phyloP scores from a whole-genome alignment of 2,329 filamentous ascomycete species.

The Trichocomaceae sp. region DNA sequence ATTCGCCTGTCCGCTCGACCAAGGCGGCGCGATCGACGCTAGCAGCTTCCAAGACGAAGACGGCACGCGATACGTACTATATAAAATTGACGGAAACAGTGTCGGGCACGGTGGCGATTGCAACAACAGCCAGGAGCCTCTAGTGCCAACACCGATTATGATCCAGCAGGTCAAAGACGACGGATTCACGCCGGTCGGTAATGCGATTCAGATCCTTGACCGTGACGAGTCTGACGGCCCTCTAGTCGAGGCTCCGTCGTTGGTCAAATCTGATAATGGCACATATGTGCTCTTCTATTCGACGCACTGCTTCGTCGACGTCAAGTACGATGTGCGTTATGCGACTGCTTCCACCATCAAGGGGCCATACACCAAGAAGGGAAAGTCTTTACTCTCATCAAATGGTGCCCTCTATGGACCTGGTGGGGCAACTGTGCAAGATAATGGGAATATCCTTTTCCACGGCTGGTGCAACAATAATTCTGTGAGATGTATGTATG shows the following conservation, averaged over 20 bases:
- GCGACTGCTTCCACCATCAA: conserved; percentile 41
- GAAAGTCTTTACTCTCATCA: conserved; percentile 28
- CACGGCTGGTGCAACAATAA: conserved; percentile 25
- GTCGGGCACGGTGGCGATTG: conserved; percentile 55
- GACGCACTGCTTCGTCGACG: conserved; percentile 52
- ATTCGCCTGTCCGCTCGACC: conserved; percentile 47
- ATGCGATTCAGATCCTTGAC: conserved; percentile 52
- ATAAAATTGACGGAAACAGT: conserved; percentile 63
- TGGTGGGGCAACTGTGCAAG: conserved; percentile 27
- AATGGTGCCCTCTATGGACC: conserved; percentile 26
- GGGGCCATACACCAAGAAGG: conserved; percentile 35
- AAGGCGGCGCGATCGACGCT: conserved; percentile 59
- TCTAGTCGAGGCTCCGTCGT: conserved; percentile 55
- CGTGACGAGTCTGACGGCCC: conserved; percentile 58
- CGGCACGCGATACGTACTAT: conserved; percentile 53
- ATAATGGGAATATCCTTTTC: conserved; percentile 29
- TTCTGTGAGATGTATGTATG: conserved; percentile 25
- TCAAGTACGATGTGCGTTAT: conserved; percentile 55
- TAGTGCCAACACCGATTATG: conserved; percentile 35
- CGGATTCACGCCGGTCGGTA: conserved; percentile 49
- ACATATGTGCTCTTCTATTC: conserved; percentile 58
- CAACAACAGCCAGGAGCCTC: conserved; percentile 37
- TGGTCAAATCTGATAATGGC: conserved; percentile 37
- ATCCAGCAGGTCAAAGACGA: conserved; percentile 37
- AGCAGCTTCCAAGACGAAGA: conserved; percentile 52